Conservation (phyloP, 208 protist genomes). For the Crithidia expoeki region DNA sequence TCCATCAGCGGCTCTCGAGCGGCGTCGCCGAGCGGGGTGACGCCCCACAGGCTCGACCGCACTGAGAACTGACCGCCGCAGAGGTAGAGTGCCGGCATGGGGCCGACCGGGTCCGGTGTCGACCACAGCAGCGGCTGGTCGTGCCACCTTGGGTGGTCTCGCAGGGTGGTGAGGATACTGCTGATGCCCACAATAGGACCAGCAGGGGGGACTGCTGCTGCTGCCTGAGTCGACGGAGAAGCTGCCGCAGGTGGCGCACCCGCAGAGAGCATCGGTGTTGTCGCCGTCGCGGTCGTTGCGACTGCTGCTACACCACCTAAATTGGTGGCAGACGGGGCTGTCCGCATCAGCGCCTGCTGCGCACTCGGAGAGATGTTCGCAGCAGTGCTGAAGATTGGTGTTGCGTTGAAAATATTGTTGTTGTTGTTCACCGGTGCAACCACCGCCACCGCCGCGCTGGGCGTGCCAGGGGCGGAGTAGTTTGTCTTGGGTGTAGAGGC, state of each 20-base stretch:
- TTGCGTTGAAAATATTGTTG: not conserved
- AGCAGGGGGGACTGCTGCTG: not conserved
- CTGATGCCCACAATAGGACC: constrained; percentile 47
- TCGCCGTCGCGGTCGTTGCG: not conserved
- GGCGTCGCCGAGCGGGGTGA: constrained; percentile 29
- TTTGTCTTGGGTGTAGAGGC: constrained; percentile 1
- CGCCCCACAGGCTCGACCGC: constrained; percentile 4
- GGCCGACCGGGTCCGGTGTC: not conserved
- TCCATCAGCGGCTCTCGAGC: not conserved
- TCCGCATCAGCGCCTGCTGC: not conserved
- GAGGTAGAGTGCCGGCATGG: constrained; percentile 11
- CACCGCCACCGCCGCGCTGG: not conserved
- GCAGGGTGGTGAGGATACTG: constrained; percentile 21
- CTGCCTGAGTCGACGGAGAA: not conserved
- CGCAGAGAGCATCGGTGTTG: not conserved
- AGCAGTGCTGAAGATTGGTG: not conserved
- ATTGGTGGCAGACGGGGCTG: not conserved
- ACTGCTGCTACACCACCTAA: not conserved
- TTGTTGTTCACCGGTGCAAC: not conserved
- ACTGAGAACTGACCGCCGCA: constrained; percentile 31
- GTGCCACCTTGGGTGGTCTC: not conserved
- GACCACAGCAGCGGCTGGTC: not conserved
- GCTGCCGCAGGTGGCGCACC: constrained; percentile 4
- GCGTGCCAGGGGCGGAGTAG: constrained; percentile 20
- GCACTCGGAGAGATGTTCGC: not conserved